These are phyloP conservation scores for Clonostachys rosea DNA, from an alignment of 2,329 filamentous ascomycete genomes.

Conservation along the genomic window DNA sequence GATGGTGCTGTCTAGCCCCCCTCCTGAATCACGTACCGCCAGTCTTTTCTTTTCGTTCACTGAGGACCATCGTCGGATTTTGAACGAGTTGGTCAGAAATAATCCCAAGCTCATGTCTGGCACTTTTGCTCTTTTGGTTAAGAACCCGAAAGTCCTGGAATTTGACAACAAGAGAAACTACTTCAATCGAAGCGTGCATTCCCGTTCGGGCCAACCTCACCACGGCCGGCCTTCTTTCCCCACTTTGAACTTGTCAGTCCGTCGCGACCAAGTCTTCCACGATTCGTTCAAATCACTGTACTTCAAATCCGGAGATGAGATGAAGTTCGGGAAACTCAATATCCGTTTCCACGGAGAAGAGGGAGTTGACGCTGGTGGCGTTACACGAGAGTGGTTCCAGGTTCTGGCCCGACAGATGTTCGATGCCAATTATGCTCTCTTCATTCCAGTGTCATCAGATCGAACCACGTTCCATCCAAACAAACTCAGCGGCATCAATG, in stretches of 20 bases:
- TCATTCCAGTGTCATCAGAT: constrained; percentile 94
- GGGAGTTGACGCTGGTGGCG: constrained; percentile 94
- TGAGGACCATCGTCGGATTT: constrained; percentile 92
- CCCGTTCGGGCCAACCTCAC: constrained; percentile 45
- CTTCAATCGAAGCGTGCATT: constrained; percentile 90
- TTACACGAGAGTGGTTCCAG: constrained; percentile 98
- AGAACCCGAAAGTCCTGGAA: constrained; percentile 97
- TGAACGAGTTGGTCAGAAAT: constrained; percentile 95
- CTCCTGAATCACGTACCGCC: constrained; percentile 77
- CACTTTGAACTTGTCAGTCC: constrained; percentile 77
- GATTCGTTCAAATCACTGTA: constrained; percentile 98
- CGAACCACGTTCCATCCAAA: constrained; percentile 99
- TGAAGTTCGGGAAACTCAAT: constrained; percentile 98
- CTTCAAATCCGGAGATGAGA: constrained; percentile 93
- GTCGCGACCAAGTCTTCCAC: constrained; percentile 93
- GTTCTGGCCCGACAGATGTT: constrained; percentile 98
- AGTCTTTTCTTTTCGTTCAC: constrained; percentile 96
- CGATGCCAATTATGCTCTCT: constrained; percentile 94
- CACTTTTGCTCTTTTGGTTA: constrained; percentile 91
- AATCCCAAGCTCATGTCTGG: constrained; percentile 99
- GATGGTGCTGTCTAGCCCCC: constrained; percentile 66
- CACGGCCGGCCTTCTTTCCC: constrained; percentile 68
- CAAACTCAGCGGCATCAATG: constrained; percentile 87
- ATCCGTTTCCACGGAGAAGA: constrained; percentile 97
- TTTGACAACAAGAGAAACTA: constrained; percentile 99